These are phyloP conservation scores for Zea mays DNA, from an alignment of 176 grass and related monocot genomes.

Conservation along the genomic window DNA sequence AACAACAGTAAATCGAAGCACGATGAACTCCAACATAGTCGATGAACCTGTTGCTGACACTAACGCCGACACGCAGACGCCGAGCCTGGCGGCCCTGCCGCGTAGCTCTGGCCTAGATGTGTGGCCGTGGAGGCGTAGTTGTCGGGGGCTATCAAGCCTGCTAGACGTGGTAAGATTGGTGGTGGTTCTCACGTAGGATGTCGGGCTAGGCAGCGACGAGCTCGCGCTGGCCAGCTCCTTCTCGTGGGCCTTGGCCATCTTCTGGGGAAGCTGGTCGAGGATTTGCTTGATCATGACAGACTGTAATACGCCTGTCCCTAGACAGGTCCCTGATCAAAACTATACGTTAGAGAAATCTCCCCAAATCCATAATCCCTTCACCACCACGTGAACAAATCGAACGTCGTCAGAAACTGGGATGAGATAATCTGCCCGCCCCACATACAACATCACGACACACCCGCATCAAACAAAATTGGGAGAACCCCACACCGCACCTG, in stretches of 20 bases:
- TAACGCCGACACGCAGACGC: too few relatives aligned
- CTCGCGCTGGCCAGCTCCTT: constrained; percentile 56
- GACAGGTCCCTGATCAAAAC: constrained; percentile 24
- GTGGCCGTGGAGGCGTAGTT: constrained; percentile 18
- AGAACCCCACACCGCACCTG: constrained; percentile 18
- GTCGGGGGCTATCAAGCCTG: constrained; percentile 37
- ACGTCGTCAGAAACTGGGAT: constrained; percentile 1
- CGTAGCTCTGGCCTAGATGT: constrained; percentile 42
- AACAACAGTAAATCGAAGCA: too few relatives aligned
- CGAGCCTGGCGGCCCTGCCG: too few relatives aligned
- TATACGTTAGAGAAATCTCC: not conserved
- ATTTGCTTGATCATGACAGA: constrained; percentile 73
- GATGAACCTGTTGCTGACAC: too few relatives aligned
- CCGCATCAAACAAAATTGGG: not conserved
- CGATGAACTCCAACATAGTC: too few relatives aligned
- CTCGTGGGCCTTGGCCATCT: constrained; percentile 46
- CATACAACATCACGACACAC: too few relatives aligned
- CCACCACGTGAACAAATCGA: constrained; percentile 23
- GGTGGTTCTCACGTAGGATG: constrained; percentile 50
- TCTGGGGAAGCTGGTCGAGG: constrained; percentile 28
- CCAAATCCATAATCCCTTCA: constrained; percentile 34
- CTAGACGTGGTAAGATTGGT: constrained; percentile 56
- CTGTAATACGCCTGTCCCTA: not conserved
- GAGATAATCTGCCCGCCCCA: not conserved
- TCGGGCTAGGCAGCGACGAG: constrained; percentile 44